Percentiles rank a stretch among this genome's conserved stretches.
phyloP scores from a whole-genome alignment of 495 filamentous ascomycete genomes.

The Darksidea phi region DNA sequence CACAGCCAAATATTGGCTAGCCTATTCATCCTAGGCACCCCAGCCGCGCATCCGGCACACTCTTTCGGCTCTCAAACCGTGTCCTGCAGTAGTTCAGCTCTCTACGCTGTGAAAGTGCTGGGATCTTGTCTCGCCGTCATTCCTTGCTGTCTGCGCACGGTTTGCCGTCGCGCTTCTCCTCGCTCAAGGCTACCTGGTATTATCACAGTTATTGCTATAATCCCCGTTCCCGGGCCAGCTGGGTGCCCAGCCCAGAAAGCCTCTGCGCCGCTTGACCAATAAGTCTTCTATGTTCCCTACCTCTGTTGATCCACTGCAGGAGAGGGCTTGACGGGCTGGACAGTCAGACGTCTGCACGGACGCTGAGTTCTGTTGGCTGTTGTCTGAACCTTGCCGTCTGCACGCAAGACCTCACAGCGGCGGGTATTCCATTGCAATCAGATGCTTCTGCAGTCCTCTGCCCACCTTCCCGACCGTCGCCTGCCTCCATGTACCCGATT shows the following conservation, averaged over 20 bases:
- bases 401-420: slow-evolving; percentile 32
- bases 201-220: slow-evolving; percentile 14
- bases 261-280: background rate
- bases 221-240: slow-evolving; percentile 4
- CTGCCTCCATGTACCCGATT: slow-evolving; percentile 34
- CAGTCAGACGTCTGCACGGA: slow-evolving; percentile 38
- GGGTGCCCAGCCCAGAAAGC: slow-evolving; percentile 9
- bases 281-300: slow-evolving; percentile 1
- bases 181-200: slow-evolving; percentile 5
- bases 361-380: slow-evolving; percentile 32
- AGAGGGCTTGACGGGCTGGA: background rate
- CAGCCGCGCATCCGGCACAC: slow-evolving; percentile 6
- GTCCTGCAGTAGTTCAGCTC: slow-evolving; percentile 22
- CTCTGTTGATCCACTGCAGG: slow-evolving; percentile 7
- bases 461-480: slow-evolving; percentile 12
- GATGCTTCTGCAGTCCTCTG: slow-evolving; percentile 35
- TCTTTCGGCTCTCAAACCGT: slow-evolving; percentile 32
- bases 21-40: slow-evolving; percentile 1
- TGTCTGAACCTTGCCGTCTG: slow-evolving; percentile 34
- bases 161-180: slow-evolving; percentile 3
- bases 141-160: slow-evolving; percentile 8
- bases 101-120: slow-evolving; percentile 17
- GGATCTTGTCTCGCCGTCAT: slow-evolving; percentile 6
- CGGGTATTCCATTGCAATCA: slow-evolving; percentile 35
- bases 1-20: slow-evolving; percentile 6